A percentile compares a stretch with the other conserved stretches of the same genome.
Conservation (phyloP, 768 basidiomycete genomes). For the Podaxis sp. region DNA sequence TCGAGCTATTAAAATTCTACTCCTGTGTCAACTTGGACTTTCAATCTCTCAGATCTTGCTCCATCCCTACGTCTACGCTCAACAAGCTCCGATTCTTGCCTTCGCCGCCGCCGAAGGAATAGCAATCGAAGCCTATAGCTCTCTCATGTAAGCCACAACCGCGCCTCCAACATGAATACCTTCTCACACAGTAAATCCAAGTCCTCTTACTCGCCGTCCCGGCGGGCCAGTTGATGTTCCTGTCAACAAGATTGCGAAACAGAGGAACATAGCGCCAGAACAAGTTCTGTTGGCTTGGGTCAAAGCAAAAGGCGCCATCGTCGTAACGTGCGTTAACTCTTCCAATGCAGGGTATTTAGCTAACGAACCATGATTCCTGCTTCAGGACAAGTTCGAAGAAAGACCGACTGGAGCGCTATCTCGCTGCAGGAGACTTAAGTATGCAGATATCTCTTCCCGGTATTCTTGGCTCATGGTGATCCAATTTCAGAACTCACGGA, state of each 20-base stretch:
- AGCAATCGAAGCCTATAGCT: conserved; percentile 69
- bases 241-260: conserved; percentile 49
- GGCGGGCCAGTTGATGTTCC: conserved; percentile 68
- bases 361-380: not conserved
- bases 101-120: conserved; percentile 53
- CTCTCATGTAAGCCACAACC: conserved; percentile 47
- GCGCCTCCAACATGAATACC: not conserved
- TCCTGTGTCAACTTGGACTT: not conserved
- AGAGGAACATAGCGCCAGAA: conserved; percentile 53
- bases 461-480: not conserved
- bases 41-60: conserved; percentile 48
- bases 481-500: conserved; percentile 41
- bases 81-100: conserved; percentile 53
- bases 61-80: conserved; percentile 63
- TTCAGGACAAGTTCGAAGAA: conserved; percentile 65
- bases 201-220: conserved; percentile 57
- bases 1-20: not conserved
- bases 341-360: not conserved
- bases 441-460: not conserved
- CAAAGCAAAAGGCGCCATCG: conserved; percentile 64
- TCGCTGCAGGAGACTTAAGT: conserved; percentile 67
- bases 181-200: conserved; percentile 22
- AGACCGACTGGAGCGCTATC: conserved; percentile 63
- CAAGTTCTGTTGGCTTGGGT: conserved; percentile 76
- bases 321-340: conserved; percentile 50